A percentile compares a stretch with the other conserved stretches of the same genome.
phyloP scores from a whole-genome alignment of 179 eudicot genomes.

The Amaranthus tricolor region DNA sequence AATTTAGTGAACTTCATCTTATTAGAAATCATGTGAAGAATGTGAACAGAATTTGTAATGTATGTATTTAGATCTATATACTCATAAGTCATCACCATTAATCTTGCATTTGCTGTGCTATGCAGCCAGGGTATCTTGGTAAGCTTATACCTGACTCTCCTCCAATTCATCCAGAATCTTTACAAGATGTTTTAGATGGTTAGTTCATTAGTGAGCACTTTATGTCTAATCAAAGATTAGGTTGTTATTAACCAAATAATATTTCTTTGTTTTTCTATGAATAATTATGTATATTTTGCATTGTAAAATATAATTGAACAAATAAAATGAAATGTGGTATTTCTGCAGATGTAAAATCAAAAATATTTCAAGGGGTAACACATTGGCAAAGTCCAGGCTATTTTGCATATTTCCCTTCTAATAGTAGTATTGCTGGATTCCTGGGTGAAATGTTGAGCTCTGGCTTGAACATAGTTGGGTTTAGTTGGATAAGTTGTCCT shows the following conservation, averaged over 20 bases:
- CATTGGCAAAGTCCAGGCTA: slow-evolving; percentile 97
- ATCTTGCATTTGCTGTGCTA: slow-evolving; percentile 1
- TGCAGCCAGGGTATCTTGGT: slow-evolving; percentile 90
- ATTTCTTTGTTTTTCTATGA: background rate
- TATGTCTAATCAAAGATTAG: background rate
- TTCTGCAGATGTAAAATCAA: slow-evolving; percentile 60
- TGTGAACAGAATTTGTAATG: no score
- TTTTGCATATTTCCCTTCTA: slow-evolving; percentile 86
- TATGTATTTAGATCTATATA: background rate
- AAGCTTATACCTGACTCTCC: slow-evolving; percentile 76
- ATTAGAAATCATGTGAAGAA: no score
- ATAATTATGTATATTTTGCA: background rate
- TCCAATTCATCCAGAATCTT: slow-evolving; percentile 65
- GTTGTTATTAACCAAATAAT: background rate
- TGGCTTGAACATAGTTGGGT: slow-evolving; percentile 87
- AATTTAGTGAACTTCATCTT: no score
- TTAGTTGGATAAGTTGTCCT: slow-evolving; percentile 95
- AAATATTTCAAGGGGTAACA: slow-evolving; percentile 91
- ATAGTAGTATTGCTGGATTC: slow-evolving; percentile 88
- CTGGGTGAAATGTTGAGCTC: slow-evolving; percentile 97
- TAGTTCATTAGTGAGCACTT: background rate
- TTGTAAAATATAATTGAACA: background rate
- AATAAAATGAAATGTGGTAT: background rate
- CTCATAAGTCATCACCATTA: background rate
- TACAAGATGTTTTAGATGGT: slow-evolving; percentile 80